Base-by-base conservation (phyloP, 75 land plant genomes). In the Chamaecyparis obtusa region DNA sequence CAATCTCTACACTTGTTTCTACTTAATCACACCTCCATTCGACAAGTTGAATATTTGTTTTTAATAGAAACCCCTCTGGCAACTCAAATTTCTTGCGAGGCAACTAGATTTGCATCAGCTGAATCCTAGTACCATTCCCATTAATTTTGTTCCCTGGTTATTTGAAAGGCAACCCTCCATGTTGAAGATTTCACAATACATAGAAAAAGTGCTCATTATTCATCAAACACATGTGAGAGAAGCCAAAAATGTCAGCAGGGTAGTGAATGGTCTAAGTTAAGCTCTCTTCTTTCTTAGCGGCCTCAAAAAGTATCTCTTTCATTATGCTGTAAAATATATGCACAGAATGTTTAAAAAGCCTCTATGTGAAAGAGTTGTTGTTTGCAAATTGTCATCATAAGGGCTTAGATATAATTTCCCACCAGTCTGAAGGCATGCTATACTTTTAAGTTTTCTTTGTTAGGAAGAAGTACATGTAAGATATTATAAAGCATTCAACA, bases 61-160 rank as follows among this genome's bases (percentile, higher is more conserved):
- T 89, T 92, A 7, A 91, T 94, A 19, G 85, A 89, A 4, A 92
- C 92, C 15, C 92, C 92, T 14, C 91, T 91, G 16, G 93, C 88
- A 21, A 95, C 95, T 95, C 99, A 97, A 14, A 97, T 94, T 83
- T 97, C 93, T 14, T 94, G 97, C 89, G 93, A 94, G 2, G 99
- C 96, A 43, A 94, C 86, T 9, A 95, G 88, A 46, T 94, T 92
- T 0, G 95, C 99, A 78, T 95, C 99, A 13, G 97, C 93, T 0
- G 92, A 92, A 60, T 89, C 94, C 36, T 64, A 81, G 86, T 86
- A 91, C 37, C 92, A 84, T 19, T 95, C 92, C 94, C 95, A 95
- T 1, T 85, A 32, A 80, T 76, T 82, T 76, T 77, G 11, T 60
- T 87, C 3, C 95, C 95, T 3, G 94, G 94, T 55, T 87, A 97